Evolutionary conservation across 257 asterid species (phyloP).

Genomic region (Dorcoceras hygrometricum): DNA sequence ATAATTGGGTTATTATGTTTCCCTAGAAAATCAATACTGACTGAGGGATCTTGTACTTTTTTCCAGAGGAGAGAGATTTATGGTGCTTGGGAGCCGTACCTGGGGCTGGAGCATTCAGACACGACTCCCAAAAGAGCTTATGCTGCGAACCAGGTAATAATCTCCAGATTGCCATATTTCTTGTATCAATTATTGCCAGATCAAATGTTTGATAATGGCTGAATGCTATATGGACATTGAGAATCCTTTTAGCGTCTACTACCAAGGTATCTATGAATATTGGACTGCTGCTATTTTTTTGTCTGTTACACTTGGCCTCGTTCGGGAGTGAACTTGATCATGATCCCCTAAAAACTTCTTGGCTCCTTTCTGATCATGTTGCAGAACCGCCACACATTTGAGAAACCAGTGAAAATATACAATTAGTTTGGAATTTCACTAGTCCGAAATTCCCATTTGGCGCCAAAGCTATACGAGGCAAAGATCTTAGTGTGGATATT

Average conservation of each 20-base stretch:
- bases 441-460: conserved; percentile 1
- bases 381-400: conserved; percentile 70
- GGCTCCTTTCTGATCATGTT: conserved; percentile 15
- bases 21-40: conserved; percentile 13
- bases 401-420: conserved; percentile 75
- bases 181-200: not conserved
- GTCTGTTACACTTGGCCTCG: not conserved
- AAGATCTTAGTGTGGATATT: conserved; percentile 15
- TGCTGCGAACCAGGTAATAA: conserved; percentile 55
- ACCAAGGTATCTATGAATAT: not conserved
- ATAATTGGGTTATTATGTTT: conserved; percentile 17
- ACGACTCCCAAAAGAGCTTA: conserved; percentile 65
- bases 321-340: not conserved
- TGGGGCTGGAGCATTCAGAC: conserved; percentile 78
- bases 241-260: no score
- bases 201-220: not conserved
- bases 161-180: not conserved
- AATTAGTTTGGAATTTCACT: conserved; percentile 31
- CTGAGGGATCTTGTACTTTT: conserved; percentile 13
- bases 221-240: not conserved
- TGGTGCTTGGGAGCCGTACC: conserved; percentile 87
- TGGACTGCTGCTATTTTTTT: not conserved
- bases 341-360: not conserved
- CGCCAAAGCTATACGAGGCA: conserved; percentile 7
- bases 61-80: conserved; percentile 67